Conservation (phyloP, 768 basidiomycete genomes). For the Hemileccinum rubropunctum region DNA sequence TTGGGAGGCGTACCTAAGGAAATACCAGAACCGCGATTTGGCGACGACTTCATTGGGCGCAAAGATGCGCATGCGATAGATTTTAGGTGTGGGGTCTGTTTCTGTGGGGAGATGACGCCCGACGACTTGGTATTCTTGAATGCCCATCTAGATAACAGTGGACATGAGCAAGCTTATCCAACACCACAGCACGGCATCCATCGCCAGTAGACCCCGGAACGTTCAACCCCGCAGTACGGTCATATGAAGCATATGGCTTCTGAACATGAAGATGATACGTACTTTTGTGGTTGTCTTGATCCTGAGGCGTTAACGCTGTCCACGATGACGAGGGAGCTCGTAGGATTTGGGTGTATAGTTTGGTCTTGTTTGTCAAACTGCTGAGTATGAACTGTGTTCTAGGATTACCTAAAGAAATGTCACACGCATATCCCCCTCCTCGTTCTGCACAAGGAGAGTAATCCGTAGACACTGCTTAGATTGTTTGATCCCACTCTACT, state of each 20-base stretch:
- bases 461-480: too few species aligned
- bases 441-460: too few species aligned
- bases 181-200: constrained; percentile 29
- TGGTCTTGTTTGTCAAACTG: constrained; percentile 23
- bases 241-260: neutral
- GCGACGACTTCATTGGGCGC: constrained; percentile 98
- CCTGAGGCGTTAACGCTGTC: constrained; percentile 28
- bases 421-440: too few species aligned
- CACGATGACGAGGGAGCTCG: constrained; percentile 18
- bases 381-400: too few species aligned
- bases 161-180: constrained; percentile 20
- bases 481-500: too few species aligned
- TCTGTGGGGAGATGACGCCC: constrained; percentile 97
- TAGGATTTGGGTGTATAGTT: constrained; percentile 18
- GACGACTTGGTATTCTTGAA: constrained; percentile 94
- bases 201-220: constrained; percentile 8
- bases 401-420: too few species aligned
- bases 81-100: constrained; percentile 91
- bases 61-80: constrained; percentile 99
- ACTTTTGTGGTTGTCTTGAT: constrained; percentile 28
- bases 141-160: constrained; percentile 55
- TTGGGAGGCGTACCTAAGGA: constrained; percentile 70
- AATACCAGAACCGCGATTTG: constrained; percentile 99
- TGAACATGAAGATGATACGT: constrained; percentile 11
- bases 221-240: neutral